These are phyloP conservation scores for Aureobasidium sp. DNA, from an alignment of 2,329 filamentous ascomycete genomes.

Conservation along the genomic window DNA sequence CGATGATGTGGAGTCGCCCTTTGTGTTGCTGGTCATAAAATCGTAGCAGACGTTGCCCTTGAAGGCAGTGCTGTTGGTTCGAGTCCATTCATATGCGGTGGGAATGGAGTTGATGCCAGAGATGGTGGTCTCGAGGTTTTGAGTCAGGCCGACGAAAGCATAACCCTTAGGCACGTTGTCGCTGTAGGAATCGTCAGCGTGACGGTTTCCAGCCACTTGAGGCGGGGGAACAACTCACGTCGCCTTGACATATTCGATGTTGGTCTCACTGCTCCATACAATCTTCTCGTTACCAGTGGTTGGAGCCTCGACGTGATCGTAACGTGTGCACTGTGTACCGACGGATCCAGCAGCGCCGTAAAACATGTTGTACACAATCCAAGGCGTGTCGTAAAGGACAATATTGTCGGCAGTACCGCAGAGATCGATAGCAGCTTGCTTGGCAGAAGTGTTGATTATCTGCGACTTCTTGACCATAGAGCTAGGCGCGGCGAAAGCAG, in stretches of 20 bases:
- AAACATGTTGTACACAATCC: slow-evolving; percentile 43
- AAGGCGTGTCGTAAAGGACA: slow-evolving; percentile 35
- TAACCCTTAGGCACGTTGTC: slow-evolving; percentile 39
- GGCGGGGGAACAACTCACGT: slow-evolving; percentile 10
- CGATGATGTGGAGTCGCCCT: slow-evolving; percentile 37
- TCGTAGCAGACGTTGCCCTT: slow-evolving; percentile 41
- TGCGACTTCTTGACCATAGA: not conserved
- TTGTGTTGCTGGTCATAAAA: slow-evolving; percentile 40
- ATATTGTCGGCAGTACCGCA: slow-evolving; percentile 21
- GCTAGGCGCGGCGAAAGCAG: not conserved
- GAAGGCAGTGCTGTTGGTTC: slow-evolving; percentile 36
- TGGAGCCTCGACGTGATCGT: slow-evolving; percentile 27
- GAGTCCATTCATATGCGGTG: slow-evolving; percentile 35
- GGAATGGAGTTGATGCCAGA: slow-evolving; percentile 36
- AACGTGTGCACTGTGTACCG: slow-evolving; percentile 37
- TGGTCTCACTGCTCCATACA: slow-evolving; percentile 34
- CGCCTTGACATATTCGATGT: slow-evolving; percentile 33
- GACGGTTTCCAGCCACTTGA: too few species aligned
- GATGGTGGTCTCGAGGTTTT: slow-evolving; percentile 36
- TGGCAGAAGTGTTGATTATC: slow-evolving; percentile 7
- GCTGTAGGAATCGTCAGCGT: not conserved
- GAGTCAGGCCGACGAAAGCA: slow-evolving; percentile 39
- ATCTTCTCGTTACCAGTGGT: slow-evolving; percentile 30
- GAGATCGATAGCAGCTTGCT: slow-evolving; percentile 8
- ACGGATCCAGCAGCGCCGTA: slow-evolving; percentile 36